Base-by-base conservation (phyloP, 208 protist species). In the Trypanosoma melophagium region DNA sequence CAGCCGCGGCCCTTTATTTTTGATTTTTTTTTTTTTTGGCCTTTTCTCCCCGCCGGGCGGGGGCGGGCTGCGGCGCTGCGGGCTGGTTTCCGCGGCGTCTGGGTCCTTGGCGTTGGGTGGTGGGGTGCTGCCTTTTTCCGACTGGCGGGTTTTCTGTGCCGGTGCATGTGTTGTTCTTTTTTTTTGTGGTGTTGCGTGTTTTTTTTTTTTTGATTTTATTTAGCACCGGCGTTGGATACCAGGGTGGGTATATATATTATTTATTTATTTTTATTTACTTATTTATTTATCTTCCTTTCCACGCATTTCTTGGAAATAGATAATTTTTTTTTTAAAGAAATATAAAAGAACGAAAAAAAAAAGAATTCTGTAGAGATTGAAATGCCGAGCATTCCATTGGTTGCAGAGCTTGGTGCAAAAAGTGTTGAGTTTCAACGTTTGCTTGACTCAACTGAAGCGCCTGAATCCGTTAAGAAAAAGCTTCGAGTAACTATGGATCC, bases 301-400 rank as follows among this genome's bases (percentile, higher is more conserved):
- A 41, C 24, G 25, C 9, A 59, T n/a, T n/a, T n/a, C n/a, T n/a
- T n/a, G n/a, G 19, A 16, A 35, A 14, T 44, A 64, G 14, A 12
- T 71, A n/a, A 17, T 35, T 63, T 10, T 61, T 35, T 22, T 25
- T 13, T 49, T 16, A 57, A 17, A 44, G 28, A 24, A n/a, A 28
- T 60, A 47, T 28, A 60, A 49, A 47, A 60, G n/a, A 51, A 42
- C 7, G 14, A 51, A 68, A 31, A 68, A 40, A 45, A 53, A 55
- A 40, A 41, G 14, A 64, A 62, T 10, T 55, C 53, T 17, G 56
- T 31, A 51, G 12, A 52, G 53, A 63, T 40, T 19, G n/a, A 62
- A 45, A 93, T 96, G 87, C 87, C 90, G 3, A 96, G 84, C 62
- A 92, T 96, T 71, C 90, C 90, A 3, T 75, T 96, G 35, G 76